These are phyloP conservation scores for Apophysomyces variabilis DNA, from an alignment of 371 early-diverging fungal species.

Conservation along the genomic window DNA sequence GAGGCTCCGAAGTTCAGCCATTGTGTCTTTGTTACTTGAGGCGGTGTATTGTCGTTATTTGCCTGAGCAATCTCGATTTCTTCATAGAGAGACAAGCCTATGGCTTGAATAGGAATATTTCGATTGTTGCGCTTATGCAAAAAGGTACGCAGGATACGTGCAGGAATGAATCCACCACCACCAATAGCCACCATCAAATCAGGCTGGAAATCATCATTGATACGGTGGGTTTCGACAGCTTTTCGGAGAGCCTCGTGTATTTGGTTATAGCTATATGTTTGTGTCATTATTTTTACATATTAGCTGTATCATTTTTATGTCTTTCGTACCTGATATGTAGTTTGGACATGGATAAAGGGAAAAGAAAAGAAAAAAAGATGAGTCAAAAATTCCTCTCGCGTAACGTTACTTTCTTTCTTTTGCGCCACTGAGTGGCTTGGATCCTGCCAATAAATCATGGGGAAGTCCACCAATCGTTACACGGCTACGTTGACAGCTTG, in stretches of 20 bases:
- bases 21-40: constrained; percentile 77
- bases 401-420: too few relatives aligned
- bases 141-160: constrained; percentile 76
- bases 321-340: constrained; percentile 40
- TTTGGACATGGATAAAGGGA: constrained; percentile 36
- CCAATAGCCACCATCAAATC: constrained; percentile 69
- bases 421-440: too few relatives aligned
- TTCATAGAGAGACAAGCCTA: constrained; percentile 78
- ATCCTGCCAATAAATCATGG: too few relatives aligned
- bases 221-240: constrained; percentile 58
- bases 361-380: background rate
- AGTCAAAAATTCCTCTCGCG: too few relatives aligned
- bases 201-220: constrained; percentile 68
- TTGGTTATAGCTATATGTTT: constrained; percentile 65
- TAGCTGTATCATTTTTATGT: background rate
- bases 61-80: constrained; percentile 64
- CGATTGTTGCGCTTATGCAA: constrained; percentile 68
- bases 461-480: too few relatives aligned
- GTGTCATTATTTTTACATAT: background rate
- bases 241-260: constrained; percentile 68
- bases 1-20: constrained; percentile 78
- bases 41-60: constrained; percentile 32
- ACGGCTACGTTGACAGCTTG: too few relatives aligned
- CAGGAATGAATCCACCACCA: constrained; percentile 79
- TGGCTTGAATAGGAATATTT: constrained; percentile 81